These are phyloP conservation scores for Cyberlindnera galapagoensis DNA, from an alignment of 805 yeast species.

Conservation along the genomic window DNA sequence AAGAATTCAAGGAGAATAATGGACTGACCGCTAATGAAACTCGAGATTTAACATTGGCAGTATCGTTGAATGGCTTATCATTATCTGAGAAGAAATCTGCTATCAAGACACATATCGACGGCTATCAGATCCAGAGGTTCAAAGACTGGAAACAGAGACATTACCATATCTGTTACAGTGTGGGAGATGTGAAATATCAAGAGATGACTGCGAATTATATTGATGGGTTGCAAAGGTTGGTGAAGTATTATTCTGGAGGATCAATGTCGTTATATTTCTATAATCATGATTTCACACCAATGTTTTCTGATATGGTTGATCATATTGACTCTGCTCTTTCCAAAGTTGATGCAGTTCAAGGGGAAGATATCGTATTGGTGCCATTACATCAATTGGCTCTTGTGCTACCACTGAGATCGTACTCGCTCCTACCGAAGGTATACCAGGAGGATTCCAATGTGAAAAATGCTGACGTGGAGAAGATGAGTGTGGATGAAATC, in stretches of 20 bases:
- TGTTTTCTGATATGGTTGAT: conserved; percentile 65
- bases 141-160: conserved; percentile 70
- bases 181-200: conserved; percentile 29
- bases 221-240: conserved; percentile 92
- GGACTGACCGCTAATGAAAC: conserved; percentile 1
- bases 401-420: conserved; percentile 8
- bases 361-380: conserved; percentile 1
- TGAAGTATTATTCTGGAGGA: conserved; percentile 72
- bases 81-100: conserved; percentile 46
- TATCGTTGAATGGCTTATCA: conserved; percentile 25
- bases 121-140: conserved; percentile 59
- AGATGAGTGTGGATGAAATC: background rate
- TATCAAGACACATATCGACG: conserved; percentile 37
- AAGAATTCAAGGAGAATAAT: background rate
- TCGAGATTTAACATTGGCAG: background rate
- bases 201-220: conserved; percentile 64
- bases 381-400: conserved; percentile 16
- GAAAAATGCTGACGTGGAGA: background rate
- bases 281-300: conserved; percentile 79
- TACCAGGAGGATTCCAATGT: conserved; percentile 5
- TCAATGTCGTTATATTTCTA: conserved; percentile 89
- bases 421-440: conserved; percentile 6
- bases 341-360: background rate
- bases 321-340: background rate
- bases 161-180: conserved; percentile 39